Conservation (phyloP, 495 filamentous ascomycete species). For the Aspergillus heteromorphus region DNA sequence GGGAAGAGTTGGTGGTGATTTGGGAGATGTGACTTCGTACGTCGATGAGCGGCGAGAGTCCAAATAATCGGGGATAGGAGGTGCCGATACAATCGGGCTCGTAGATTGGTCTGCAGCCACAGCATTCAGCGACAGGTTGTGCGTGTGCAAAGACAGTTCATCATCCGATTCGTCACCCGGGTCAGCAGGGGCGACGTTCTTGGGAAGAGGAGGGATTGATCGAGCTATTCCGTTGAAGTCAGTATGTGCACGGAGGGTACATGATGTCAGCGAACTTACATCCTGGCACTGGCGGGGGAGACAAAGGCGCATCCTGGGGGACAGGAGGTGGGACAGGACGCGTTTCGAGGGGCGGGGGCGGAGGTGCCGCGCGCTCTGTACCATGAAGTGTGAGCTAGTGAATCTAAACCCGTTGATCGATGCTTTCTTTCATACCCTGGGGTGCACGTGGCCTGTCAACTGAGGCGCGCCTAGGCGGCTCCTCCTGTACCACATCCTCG, state of each 20-base stretch:
- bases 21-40: conserved; percentile 46
- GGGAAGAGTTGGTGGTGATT: conserved; percentile 39
- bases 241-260: background rate
- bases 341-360: conserved; percentile 28
- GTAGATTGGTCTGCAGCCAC: conserved; percentile 28
- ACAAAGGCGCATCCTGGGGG: conserved; percentile 57
- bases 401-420: background rate
- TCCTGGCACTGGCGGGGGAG: conserved; percentile 64
- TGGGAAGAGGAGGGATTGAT: conserved; percentile 46
- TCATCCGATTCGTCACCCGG: conserved; percentile 89
- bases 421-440: conserved; percentile 43
- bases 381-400: conserved; percentile 3
- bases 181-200: conserved; percentile 56
- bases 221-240: conserved; percentile 41
- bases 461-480: conserved; percentile 39
- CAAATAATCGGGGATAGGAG: conserved; percentile 44
- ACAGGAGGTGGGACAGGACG: conserved; percentile 51
- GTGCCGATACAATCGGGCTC: conserved; percentile 40
- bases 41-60: conserved; percentile 38
- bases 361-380: conserved; percentile 25
- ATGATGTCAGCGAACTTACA: conserved; percentile 47
- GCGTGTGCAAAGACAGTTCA: conserved; percentile 69
- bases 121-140: conserved; percentile 39
- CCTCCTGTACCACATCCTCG: conserved; percentile 50
- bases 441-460: conserved; percentile 45